Conservation (phyloP, 495 filamentous ascomycete species). For the Acidiella bohemica region DNA sequence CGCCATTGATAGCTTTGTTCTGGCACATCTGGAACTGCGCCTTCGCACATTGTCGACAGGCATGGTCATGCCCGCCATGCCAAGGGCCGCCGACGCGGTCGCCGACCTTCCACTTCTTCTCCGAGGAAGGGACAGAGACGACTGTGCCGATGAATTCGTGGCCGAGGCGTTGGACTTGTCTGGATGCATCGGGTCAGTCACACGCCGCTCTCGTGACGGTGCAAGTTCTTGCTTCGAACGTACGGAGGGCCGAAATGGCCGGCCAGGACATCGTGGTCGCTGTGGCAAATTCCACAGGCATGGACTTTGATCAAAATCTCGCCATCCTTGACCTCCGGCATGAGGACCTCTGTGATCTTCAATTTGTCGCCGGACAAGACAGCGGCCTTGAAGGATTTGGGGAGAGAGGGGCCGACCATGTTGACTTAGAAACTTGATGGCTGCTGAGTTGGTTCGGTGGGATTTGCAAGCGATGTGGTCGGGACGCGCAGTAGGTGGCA, state of each 20-base stretch:
- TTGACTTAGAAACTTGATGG: too few relatives aligned
- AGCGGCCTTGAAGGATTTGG: slow-evolving; percentile 30
- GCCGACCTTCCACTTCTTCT: slow-evolving; percentile 31
- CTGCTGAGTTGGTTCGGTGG: too few relatives aligned
- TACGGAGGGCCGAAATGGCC: slow-evolving; percentile 24
- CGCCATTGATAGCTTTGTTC: slow-evolving; percentile 30
- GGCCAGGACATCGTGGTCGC: slow-evolving; percentile 23
- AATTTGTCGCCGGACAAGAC: slow-evolving; percentile 25
- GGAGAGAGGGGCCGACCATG: too few relatives aligned
- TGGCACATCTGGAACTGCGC: slow-evolving; percentile 35
- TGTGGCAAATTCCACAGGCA: slow-evolving; percentile 32
- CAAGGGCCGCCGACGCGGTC: slow-evolving; percentile 31
- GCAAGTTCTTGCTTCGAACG: neutral
- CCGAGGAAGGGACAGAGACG: slow-evolving; percentile 24
- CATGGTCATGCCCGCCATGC: slow-evolving; percentile 37
- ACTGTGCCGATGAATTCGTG: slow-evolving; percentile 32
- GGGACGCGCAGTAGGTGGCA: too few relatives aligned
- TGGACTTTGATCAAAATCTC: slow-evolving; percentile 32
- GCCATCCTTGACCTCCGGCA: slow-evolving; percentile 24
- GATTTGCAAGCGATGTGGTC: too few relatives aligned
- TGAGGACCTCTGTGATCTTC: slow-evolving; percentile 27
- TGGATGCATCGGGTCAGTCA: slow-evolving; percentile 6
- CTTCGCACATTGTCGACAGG: slow-evolving; percentile 31
- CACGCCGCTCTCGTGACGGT: too few relatives aligned
- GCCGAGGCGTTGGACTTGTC: slow-evolving; percentile 19